Base-by-base conservation (phyloP, 2,329 filamentous ascomycete species). In the Lachnellula subtilissima region DNA sequence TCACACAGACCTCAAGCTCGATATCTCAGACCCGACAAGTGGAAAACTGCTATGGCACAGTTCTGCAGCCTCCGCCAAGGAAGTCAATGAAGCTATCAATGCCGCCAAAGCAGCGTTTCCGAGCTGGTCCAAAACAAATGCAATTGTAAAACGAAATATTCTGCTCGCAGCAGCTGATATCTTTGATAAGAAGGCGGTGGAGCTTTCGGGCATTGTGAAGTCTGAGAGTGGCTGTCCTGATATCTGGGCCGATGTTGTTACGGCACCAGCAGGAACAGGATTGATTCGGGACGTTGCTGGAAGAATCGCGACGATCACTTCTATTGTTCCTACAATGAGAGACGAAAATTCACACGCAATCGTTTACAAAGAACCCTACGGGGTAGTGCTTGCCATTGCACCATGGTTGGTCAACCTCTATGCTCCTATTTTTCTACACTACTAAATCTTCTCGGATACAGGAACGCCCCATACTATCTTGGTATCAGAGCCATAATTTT, bases 341-440 rank as follows among this genome's bases (percentile, higher is more conserved):
- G 66, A 80, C 15, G 75, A 80, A 36, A 78, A 76, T 0, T 77
- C 77, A 37, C 76, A 74, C 50, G 88, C 84, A 0, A 75, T 93
- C 63, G 73, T 94, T 6, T 71, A 85, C 62, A 86, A 84, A 67
- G 87, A 91, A 72, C 89, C 90, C 0, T 89, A 82, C 64, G 90
- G 90, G 1, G 89, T 93, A 11, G 78, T 91, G n/a, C 73, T 93
- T 35, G 85, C 82, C 3, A 90, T 94, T 70, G 87, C 86, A 3
- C 88, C 89, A 14, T 94, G 89, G 89, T 84, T 71, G 63, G 54
- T 32, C 28, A 32, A 32, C 28, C 2, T 32, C 25, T 28, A 8
- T 8, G 7, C 28, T 32, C 28, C 28, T 8, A 9, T 32, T 32
- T 32, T 32, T 32, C 8, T 8, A 32, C 8, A 32, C 28, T 8